Base-by-base conservation (phyloP, 805 yeast genomes). In the Isabelozyma pseudorhagii region DNA sequence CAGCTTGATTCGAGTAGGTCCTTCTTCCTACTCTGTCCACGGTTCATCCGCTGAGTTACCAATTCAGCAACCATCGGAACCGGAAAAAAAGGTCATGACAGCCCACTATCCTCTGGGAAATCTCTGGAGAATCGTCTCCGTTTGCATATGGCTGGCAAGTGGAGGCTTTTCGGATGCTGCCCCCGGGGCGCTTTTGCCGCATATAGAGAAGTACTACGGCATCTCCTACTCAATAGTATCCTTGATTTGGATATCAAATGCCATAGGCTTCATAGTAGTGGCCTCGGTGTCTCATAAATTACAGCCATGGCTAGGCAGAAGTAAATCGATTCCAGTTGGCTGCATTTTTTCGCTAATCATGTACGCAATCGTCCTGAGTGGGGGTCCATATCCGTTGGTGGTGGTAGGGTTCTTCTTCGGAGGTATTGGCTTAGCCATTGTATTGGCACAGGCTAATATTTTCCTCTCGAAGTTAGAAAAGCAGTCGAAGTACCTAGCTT, bases 121-220 rank as follows among this genome's bases (percentile, higher is more conserved):
- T 49, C 31, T 47, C 5, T 52, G 54, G 53, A 34, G 69, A 29
- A 48, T 61, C 31, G 38, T 53, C 10, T 53, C 59, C 8, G 47
- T 53, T 17, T 49, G 60, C 5, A 14, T 53, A 2, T 63, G 67
- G 68, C 21, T 48, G 5, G 54, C 60, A 34, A 40, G 55, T 10
- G 48, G 54, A 13, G 69, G 68, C 1, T 57, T 58, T 46, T 49
- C 58, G 18, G 69, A 65, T 46, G 68, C 63, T 17, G 61, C 64
- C 2, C 67, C 67, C 0, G 68, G 69, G 43, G 67, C 63, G 3
- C 52, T 65, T 27, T 54, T 65, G 42, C 68, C 67, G 1, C 52
- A 54, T 42, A 63, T 65, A 8, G 67, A 64, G 40, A 51, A 44
- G 18, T 57, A 59, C 50, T 65, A 62, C 51, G 31, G 49, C 27